Evolutionary conservation across 2,329 filamentous ascomycete species (phyloP), one percentile per base, ranked within the genome.

Genomic region (Botrytis galanthina): DNA sequence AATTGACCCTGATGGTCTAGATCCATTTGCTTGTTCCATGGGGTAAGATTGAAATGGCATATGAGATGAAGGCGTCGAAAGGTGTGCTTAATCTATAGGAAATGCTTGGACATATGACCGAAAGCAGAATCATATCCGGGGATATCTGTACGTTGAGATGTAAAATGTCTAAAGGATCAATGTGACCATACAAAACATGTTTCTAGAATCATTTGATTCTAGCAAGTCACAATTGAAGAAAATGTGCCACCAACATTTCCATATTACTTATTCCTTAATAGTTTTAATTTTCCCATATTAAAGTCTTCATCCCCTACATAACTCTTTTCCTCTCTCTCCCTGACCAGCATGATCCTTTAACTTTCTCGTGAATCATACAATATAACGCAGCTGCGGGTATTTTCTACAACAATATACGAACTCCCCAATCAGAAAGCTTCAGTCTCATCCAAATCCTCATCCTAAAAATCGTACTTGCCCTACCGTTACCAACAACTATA

Each of bases 111-210:
- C 51, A 54, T 10, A 29, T 54, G 46, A 54, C 35, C 26, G 18
- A 67, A 67, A 67, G n/a, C 26, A 54, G 26, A 68, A 68, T 68
- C 35, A 54, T 39, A 54, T 68, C 22, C 46, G 22, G 44, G 22
- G 26, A 39, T 29, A 16, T 14, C n/a, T 48, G 22, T 32, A 32
- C 22, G 37, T 64, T 48, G 12, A 35, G 42, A 48, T 48, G 42
- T 12, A 35, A 32, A 44, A 35, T 35, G 29, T 14, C 4, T 4
- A 37, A 9, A 32, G n/a, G 44, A 48, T 26, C 42, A 29, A 16
- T 46, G 62, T 48, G 42, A 64, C 42, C 29, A 66, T 66, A 26
- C 29, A 2, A n/a, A 48, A 37, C 18, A 37, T 20, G 60, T 42
- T 62, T 62, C 26, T 62, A 29, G 37, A 63, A 42, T 42, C 37